Evolutionary conservation across 352 stramenopile genomes (phyloP), one percentile per base, ranked within the genome.

Genomic region (Poterioochromonas sp.): DNA sequence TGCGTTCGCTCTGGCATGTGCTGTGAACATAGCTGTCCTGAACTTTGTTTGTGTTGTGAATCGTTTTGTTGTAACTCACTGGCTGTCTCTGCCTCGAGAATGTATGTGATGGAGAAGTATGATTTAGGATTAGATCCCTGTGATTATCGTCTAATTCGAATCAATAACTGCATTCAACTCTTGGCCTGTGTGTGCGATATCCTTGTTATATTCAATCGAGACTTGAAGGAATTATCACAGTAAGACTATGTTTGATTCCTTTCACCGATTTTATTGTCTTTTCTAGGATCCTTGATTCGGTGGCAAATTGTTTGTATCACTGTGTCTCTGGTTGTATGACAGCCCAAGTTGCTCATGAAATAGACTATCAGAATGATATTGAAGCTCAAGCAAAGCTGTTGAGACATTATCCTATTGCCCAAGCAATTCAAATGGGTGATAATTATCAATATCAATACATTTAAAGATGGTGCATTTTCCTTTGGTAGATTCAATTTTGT

Each of bases 81-180:
- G 77, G 87, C 88, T 1, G 87, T 94, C 62, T 93, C 88, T 35
- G 82, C 89, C 20, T 92, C 89, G 74, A 85, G 89, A 32, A 86
- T 92, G 82, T 80, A 92, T 83, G 83, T 94, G 65, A 93, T 93
- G 89, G 89, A 94, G 64, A 87, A 88, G 79, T 87, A 92, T 83
- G 81, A 82, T 51, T 83, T 94, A 26, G 85, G 85, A 0, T 88
- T 88, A 1, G 89, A 94, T 79, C 83, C 89, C 69, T 93, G 88
- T 87, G 89, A 94, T 83, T 92, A 92, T 82, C 86, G 87, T 70
- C 91, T 92, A 77, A 91, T 93, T 54, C 87, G 88, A 79, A 91
- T 84, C 83, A 93, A 91, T 81, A 92, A 92, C 82, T 92, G 88
- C 83, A 5, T 94, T 51, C 89, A 93, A 80, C 37, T 90, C 65